A percentile compares a stretch with the other conserved stretches of the same genome.
These are phyloP conservation scores for Yarrowia galli DNA, from an alignment of 1,139 yeast genomes.

Conservation along the genomic window DNA sequence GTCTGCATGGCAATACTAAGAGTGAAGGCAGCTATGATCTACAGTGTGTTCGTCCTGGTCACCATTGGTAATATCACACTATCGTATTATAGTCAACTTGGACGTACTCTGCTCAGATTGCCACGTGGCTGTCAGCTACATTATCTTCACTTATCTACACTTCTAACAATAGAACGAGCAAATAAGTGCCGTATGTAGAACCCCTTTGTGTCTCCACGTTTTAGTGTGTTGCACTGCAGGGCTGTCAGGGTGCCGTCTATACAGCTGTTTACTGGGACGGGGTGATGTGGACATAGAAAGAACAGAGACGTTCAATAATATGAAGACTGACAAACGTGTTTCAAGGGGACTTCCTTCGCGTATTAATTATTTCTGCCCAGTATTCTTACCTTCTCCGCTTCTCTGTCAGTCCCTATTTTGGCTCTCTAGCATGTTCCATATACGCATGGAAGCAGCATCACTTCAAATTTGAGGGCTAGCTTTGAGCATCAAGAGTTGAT, in stretches of 20 bases:
- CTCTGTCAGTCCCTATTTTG: not conserved
- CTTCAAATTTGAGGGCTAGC: too few relatives aligned
- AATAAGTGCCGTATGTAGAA: slow-evolving; percentile 1
- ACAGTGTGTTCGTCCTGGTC: not conserved
- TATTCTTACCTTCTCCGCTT: too few relatives aligned
- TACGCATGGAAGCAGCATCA: not conserved
- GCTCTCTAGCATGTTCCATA: not conserved
- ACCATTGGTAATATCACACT: not conserved
- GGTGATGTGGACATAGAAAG: too few relatives aligned
- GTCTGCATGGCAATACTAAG: too few relatives aligned
- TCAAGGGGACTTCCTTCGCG: too few relatives aligned
- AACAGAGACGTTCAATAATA: not conserved
- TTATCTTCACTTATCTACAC: not conserved
- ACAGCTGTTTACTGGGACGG: not conserved
- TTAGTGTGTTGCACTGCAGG: not conserved
- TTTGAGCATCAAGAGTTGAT: too few relatives aligned
- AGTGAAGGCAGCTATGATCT: too few relatives aligned
- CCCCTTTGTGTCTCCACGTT: not conserved
- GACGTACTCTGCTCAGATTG: too few relatives aligned
- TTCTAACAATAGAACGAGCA: not conserved
- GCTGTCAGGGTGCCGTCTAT: not conserved
- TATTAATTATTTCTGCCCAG: too few relatives aligned
- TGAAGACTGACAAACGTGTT: too few relatives aligned
- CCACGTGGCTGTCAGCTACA: too few relatives aligned
- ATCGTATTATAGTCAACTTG: too few relatives aligned